Conservation (phyloP, 106 monocot species). For the Triglochin maritima region DNA sequence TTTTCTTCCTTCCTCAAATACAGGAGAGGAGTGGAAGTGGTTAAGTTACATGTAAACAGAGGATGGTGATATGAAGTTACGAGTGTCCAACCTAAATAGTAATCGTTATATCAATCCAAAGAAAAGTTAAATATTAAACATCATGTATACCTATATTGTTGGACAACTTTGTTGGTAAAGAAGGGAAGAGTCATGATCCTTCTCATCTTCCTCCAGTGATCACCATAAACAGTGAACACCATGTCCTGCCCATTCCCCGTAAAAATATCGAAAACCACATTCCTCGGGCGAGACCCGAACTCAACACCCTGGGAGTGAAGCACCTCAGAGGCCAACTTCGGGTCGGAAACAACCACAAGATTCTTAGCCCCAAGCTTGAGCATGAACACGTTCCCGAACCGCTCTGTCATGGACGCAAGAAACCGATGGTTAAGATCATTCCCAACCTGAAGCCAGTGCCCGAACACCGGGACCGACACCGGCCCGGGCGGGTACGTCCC, state of each 20-base stretch:
- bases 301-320: constrained; percentile 75
- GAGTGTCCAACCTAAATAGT: too few species aligned
- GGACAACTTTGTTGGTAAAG: constrained; percentile 75
- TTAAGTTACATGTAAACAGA: too few species aligned
- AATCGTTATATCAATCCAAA: too few species aligned
- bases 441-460: constrained; percentile 81
- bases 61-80: too few species aligned
- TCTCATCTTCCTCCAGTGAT: constrained; percentile 81
- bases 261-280: constrained; percentile 77
- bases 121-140: too few species aligned
- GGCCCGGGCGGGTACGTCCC: constrained; percentile 43
- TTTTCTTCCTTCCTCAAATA: too few species aligned
- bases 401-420: constrained; percentile 25
- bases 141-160: constrained; percentile 16
- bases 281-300: constrained; percentile 72
- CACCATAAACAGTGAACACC: constrained; percentile 86
- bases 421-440: constrained; percentile 70
- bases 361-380: constrained; percentile 46
- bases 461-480: constrained; percentile 49
- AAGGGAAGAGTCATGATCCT: constrained; percentile 82
- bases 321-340: constrained; percentile 49
- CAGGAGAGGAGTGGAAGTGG: too few species aligned
- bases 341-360: constrained; percentile 68
- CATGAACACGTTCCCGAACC: constrained; percentile 46
- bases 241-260: constrained; percentile 71